Conservation (phyloP, 441 rosid species). For the Codiaeum variegatum region DNA sequence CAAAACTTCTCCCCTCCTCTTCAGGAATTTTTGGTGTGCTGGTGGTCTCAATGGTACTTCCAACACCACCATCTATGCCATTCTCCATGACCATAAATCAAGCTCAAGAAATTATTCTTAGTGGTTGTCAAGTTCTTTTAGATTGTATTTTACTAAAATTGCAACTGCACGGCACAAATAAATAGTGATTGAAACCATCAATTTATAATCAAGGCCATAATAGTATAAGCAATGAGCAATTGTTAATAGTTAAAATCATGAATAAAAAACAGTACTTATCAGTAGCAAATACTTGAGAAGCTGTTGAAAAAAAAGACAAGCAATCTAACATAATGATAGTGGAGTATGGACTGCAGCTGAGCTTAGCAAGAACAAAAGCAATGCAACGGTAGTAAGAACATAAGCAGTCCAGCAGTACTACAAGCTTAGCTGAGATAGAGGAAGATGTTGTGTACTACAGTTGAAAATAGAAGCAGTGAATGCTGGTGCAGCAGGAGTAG, state of each 20-base stretch:
- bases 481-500: too few species aligned
- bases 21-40: not conserved
- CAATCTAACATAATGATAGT: too few species aligned
- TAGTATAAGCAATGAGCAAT: not conserved
- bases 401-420: too few species aligned
- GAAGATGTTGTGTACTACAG: too few species aligned
- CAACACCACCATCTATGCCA: constrained; percentile 2
- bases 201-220: not conserved
- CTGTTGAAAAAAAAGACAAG: not conserved
- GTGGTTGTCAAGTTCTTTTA: not conserved
- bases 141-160: not conserved
- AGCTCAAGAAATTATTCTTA: not conserved
- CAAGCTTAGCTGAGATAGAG: too few species aligned
- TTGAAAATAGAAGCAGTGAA: too few species aligned
- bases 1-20: not conserved
- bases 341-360: too few species aligned
- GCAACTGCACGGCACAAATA: not conserved
- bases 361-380: too few species aligned
- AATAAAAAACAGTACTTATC: not conserved
- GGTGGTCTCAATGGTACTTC: not conserved
- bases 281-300: not conserved
- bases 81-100: constrained; percentile 3
- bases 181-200: not conserved
- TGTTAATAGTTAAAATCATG: not conserved
- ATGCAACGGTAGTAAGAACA: too few species aligned